A percentile compares a stretch with the other conserved stretches of the same genome.
phyloP scores from a whole-genome alignment of 2,329 filamentous ascomycete species.

The Conoideocrella luteorostrata region DNA sequence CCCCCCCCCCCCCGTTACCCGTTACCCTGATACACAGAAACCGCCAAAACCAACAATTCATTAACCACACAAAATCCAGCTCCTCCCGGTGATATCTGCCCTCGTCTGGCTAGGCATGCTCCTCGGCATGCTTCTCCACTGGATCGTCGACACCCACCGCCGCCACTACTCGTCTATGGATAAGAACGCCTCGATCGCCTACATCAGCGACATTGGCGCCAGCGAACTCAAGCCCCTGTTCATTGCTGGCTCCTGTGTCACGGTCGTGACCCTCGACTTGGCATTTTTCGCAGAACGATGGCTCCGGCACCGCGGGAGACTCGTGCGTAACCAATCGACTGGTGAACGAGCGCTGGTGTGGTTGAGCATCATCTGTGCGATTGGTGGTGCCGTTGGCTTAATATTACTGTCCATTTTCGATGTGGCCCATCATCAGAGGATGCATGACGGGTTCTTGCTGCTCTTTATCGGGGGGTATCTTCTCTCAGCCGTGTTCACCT shows the following conservation, averaged over 20 bases:
- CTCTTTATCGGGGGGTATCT: conserved; percentile 86
- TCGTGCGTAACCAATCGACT: conserved; percentile 63
- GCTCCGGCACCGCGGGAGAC: conserved; percentile 73
- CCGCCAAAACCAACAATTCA: not conserved
- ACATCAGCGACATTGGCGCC: conserved; percentile 63
- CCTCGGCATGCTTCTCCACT: conserved; percentile 63
- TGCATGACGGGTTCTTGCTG: conserved; percentile 71
- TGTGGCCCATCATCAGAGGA: conserved; percentile 56
- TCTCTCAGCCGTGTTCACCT: conserved; percentile 79
- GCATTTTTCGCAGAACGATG: conserved; percentile 77
- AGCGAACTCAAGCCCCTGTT: conserved; percentile 67
- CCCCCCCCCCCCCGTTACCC: not conserved
- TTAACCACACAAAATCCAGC: conserved; percentile 26
- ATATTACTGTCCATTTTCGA: conserved; percentile 84
- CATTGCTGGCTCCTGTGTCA: conserved; percentile 63
- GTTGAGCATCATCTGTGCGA: conserved; percentile 59
- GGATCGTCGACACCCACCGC: conserved; percentile 51
- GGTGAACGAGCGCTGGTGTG: conserved; percentile 57
- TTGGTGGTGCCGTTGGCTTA: conserved; percentile 71
- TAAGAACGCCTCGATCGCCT: conserved; percentile 54
- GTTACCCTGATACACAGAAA: no score
- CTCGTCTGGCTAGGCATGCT: conserved; percentile 61
- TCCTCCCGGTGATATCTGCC: conserved; percentile 64
- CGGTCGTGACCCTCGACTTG: conserved; percentile 73
- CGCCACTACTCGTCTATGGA: conserved; percentile 57